phyloP scores from a whole-genome alignment of 495 filamentous ascomycete genomes.

The Hypoxylon intermedium region DNA sequence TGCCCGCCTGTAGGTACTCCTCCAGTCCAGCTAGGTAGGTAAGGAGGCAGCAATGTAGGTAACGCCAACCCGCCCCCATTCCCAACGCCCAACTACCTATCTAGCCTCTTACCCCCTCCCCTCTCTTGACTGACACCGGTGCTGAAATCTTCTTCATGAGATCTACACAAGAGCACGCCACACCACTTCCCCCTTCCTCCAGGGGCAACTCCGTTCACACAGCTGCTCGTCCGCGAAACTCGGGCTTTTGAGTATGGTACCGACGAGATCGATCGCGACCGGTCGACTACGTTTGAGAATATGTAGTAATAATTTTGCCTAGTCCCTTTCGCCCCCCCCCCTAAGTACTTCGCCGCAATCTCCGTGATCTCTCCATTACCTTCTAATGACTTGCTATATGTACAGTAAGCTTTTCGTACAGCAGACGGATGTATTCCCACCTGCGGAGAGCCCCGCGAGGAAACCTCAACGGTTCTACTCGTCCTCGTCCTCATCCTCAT shows the following conservation, averaged over 20 bases:
- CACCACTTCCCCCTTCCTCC: too few relatives aligned
- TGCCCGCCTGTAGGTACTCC: slow-evolving; percentile 10
- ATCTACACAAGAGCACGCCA: slow-evolving; percentile 6
- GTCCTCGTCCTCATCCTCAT: slow-evolving; percentile 77
- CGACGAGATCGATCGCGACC: neutral
- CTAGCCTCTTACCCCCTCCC: too few relatives aligned
- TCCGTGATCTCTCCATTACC: slow-evolving; percentile 21
- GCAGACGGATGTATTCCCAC: slow-evolving; percentile 26
- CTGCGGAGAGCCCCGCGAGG: slow-evolving; percentile 13
- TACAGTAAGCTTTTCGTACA: slow-evolving; percentile 45
- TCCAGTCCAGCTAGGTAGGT: slow-evolving; percentile 14
- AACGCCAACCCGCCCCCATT: slow-evolving; percentile 32
- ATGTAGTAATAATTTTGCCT: neutral
- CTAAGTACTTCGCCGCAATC: slow-evolving; percentile 23
- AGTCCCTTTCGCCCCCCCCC: slow-evolving; percentile 23
- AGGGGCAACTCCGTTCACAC: neutral
- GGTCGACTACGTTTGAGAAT: neutral
- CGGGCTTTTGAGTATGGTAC: slow-evolving; percentile 4
- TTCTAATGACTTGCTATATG: slow-evolving; percentile 33
- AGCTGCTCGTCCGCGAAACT: slow-evolving; percentile 3
- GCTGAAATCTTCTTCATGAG: too few relatives aligned
- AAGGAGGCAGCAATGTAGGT: slow-evolving; percentile 20
- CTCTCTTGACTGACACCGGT: too few relatives aligned
- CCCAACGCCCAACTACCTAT: too few relatives aligned
- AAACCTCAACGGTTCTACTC: slow-evolving; percentile 32